Conservation (phyloP, 805 yeast species). For the Candida ponderosae region DNA sequence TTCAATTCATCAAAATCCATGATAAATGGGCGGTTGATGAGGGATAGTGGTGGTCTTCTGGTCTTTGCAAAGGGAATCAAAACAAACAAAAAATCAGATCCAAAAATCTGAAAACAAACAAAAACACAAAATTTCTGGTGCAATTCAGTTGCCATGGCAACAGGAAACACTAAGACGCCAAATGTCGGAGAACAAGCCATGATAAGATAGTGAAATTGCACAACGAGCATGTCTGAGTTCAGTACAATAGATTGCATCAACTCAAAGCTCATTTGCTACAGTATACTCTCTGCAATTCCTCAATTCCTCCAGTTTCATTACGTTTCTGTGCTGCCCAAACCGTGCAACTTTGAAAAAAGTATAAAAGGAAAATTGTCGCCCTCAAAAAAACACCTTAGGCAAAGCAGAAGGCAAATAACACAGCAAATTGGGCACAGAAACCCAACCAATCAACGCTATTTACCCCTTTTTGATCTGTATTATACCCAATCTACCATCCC, state of each 20-base stretch:
- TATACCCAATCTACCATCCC: too few species aligned
- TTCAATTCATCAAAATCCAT: constrained; percentile 8
- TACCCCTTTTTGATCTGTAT: too few species aligned
- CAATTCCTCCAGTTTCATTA: not conserved
- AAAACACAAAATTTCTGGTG: not conserved
- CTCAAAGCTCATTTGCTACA: too few species aligned
- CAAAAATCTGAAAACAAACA: constrained; percentile 7
- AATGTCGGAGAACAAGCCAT: too few species aligned
- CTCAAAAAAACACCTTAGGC: not conserved
- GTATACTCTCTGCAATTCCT: too few species aligned
- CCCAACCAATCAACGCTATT: too few species aligned
- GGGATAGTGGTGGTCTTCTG: not conserved
- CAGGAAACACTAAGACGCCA: not conserved
- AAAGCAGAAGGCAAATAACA: not conserved
- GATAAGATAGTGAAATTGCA: too few species aligned
- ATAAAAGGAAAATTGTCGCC: constrained; percentile 10
- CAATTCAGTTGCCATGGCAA: not conserved
- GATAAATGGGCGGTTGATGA: too few species aligned
- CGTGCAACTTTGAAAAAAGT: constrained; percentile 10
- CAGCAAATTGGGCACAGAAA: too few species aligned
- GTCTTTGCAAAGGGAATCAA: not conserved
- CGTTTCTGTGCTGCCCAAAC: constrained; percentile 9
- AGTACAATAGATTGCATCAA: too few species aligned
- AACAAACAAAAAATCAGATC: constrained; percentile 1
- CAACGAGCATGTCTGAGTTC: too few species aligned